Conservation (phyloP, 2,329 filamentous ascomycete species). For the Eutypella sp. region DNA sequence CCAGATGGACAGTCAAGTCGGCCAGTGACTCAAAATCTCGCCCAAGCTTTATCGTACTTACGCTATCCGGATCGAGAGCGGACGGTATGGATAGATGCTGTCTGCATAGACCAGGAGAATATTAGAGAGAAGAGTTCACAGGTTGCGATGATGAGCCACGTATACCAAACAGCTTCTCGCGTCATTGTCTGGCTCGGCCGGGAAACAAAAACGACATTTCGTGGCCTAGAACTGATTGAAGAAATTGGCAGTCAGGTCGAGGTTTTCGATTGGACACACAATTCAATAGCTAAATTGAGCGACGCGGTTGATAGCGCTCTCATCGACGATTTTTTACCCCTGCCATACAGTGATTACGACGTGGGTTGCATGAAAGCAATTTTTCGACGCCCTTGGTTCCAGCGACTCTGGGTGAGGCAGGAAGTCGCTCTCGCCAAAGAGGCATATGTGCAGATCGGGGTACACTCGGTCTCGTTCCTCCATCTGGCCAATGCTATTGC, state of each 20-base stretch:
- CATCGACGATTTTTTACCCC: not conserved
- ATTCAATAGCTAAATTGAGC: not conserved
- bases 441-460: not conserved
- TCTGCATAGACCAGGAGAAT: not conserved
- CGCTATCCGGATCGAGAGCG: not conserved
- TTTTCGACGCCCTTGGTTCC: not conserved
- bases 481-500: too few relatives aligned
- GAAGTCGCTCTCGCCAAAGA: not conserved
- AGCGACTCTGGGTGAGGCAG: not conserved
- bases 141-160: not conserved
- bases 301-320: not conserved
- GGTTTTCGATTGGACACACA: not conserved
- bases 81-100: not conserved
- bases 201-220: not conserved
- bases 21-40: not conserved
- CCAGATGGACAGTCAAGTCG: not conserved
- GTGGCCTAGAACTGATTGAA: not conserved
- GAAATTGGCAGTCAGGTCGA: not conserved
- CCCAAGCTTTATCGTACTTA: not conserved
- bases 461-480: not conserved
- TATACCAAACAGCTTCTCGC: not conserved
- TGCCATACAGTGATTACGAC: not conserved
- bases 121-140: not conserved
- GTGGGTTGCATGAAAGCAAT: not conserved
- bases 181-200: not conserved